Conservation (phyloP, 192 early-diverging fungal species). For the Backusella mclennaniae region DNA sequence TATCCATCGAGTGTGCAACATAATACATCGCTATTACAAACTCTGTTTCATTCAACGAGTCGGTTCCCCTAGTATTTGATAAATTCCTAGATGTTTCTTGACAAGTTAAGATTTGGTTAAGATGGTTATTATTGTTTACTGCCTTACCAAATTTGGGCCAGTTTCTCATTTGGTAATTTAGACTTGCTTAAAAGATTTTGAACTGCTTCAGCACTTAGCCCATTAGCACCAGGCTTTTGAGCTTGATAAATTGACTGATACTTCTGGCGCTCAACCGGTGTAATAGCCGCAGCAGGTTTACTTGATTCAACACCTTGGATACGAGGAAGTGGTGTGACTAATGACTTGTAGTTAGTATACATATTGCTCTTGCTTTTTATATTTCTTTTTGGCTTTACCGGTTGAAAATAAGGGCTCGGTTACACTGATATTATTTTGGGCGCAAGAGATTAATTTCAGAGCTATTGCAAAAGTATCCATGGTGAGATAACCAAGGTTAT, state of each 20-base stretch:
- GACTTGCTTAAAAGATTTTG: slow-evolving; percentile 79
- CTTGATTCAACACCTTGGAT: slow-evolving; percentile 6
- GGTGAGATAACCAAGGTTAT: slow-evolving; percentile 74
- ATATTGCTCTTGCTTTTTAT: not conserved
- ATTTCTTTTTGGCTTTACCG: slow-evolving; percentile 14
- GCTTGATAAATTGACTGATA: slow-evolving; percentile 26
- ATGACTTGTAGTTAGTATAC: not conserved
- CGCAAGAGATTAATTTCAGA: slow-evolving; percentile 86
- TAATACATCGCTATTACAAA: slow-evolving; percentile 93
- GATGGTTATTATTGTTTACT: not conserved
- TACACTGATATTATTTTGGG: slow-evolving; percentile 67
- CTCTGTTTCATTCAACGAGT: slow-evolving; percentile 74
- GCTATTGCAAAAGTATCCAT: slow-evolving; percentile 73
- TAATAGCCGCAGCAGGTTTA: slow-evolving; percentile 3
- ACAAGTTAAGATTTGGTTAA: not conserved
- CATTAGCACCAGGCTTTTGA: slow-evolving; percentile 21
- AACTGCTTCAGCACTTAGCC: slow-evolving; percentile 51
- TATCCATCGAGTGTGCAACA: slow-evolving; percentile 77
- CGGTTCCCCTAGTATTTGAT: slow-evolving; percentile 71
- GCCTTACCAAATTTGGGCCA: slow-evolving; percentile 79
- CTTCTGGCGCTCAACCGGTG: slow-evolving; percentile 24
- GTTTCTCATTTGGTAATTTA: slow-evolving; percentile 70
- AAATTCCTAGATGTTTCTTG: slow-evolving; percentile 48
- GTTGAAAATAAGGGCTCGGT: slow-evolving; percentile 36
- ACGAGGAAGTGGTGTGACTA: slow-evolving; percentile 20